A percentile compares a stretch with the other conserved stretches of the same genome.
phyloP scores from a whole-genome alignment of 768 basidiomycete species.

The Calocera cornea region DNA sequence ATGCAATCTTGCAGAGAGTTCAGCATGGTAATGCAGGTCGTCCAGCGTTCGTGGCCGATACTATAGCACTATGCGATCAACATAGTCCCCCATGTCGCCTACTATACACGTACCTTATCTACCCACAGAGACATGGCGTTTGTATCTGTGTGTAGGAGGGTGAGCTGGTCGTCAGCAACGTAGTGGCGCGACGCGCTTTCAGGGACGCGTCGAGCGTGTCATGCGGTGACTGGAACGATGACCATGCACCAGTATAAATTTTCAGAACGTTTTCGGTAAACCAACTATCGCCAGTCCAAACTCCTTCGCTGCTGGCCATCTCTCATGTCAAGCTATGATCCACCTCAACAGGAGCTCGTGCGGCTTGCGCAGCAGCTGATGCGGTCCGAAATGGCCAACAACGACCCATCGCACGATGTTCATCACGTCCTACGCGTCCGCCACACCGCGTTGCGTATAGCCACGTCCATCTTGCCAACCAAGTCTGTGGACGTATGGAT shows the following conservation, averaged over 20 bases:
- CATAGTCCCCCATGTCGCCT: not conserved
- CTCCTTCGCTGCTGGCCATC: not conserved
- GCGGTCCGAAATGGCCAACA: slow-evolving; percentile 57
- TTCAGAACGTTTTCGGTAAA: not conserved
- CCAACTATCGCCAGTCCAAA: not conserved
- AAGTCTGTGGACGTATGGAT: slow-evolving; percentile 52
- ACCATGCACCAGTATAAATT: not conserved
- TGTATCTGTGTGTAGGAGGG: not conserved
- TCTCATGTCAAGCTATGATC: not conserved
- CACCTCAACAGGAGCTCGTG: not conserved
- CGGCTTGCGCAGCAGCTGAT: slow-evolving; percentile 48
- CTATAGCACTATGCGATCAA: slow-evolving; percentile 27
- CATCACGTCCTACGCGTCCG: slow-evolving; percentile 76
- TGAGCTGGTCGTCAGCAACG: not conserved
- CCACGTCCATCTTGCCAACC: slow-evolving; percentile 27
- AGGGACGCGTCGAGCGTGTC: slow-evolving; percentile 1
- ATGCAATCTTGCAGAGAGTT: slow-evolving; percentile 62
- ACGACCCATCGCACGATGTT: slow-evolving; percentile 69
- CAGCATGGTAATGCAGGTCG: slow-evolving; percentile 75
- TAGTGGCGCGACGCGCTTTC: not conserved
- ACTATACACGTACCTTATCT: slow-evolving; percentile 30
- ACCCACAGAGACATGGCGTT: slow-evolving; percentile 46
- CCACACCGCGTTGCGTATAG: slow-evolving; percentile 58
- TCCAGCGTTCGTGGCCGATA: slow-evolving; percentile 75
- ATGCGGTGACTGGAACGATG: not conserved